These are phyloP conservation scores for Moricandia arvensis DNA, from an alignment of 345 rosid species.

Conservation along the genomic window DNA sequence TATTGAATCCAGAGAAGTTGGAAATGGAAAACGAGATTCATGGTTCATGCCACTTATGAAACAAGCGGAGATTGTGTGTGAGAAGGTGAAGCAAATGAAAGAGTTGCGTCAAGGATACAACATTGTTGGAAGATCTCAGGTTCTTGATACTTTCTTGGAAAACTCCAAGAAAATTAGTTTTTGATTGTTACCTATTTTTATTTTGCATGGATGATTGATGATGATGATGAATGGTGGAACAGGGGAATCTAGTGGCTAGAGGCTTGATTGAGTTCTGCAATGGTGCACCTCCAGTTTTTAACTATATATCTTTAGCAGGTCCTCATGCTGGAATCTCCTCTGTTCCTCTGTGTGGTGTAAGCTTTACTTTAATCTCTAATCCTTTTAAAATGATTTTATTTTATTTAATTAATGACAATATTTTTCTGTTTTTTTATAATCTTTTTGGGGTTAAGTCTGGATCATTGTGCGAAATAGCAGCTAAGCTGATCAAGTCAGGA, in stretches of 20 bases:
- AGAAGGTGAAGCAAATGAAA: conserved; percentile 79
- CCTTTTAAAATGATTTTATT: not conserved
- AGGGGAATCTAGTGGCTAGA: conserved; percentile 93
- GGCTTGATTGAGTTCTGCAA: conserved; percentile 86
- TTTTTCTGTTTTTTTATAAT: not conserved
- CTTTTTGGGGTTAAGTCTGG: conserved; percentile 54
- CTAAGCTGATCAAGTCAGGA: conserved; percentile 56
- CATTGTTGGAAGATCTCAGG: conserved; percentile 95
- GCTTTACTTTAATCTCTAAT: not conserved
- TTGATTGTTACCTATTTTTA: not conserved
- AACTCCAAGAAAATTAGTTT: not conserved
- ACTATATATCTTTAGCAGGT: conserved; percentile 83
- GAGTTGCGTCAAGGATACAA: conserved; percentile 76
- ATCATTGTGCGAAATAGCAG: conserved; percentile 57
- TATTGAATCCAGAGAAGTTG: conserved; percentile 65
- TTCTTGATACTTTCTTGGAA: conserved; percentile 30
- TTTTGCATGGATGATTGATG: not conserved
- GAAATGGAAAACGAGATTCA: conserved; percentile 77
- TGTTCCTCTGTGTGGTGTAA: conserved; percentile 93
- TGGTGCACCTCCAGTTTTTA: conserved; percentile 76
- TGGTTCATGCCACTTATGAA: conserved; percentile 85
- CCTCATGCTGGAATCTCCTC: conserved; percentile 99
- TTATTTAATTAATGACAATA: not conserved
- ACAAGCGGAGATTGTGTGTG: conserved; percentile 71
- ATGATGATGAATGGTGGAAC: conserved; percentile 26